These are phyloP conservation scores for Colletotrichum falcatum DNA, from an alignment of 2,329 filamentous ascomycete species.

Conservation along the genomic window DNA sequence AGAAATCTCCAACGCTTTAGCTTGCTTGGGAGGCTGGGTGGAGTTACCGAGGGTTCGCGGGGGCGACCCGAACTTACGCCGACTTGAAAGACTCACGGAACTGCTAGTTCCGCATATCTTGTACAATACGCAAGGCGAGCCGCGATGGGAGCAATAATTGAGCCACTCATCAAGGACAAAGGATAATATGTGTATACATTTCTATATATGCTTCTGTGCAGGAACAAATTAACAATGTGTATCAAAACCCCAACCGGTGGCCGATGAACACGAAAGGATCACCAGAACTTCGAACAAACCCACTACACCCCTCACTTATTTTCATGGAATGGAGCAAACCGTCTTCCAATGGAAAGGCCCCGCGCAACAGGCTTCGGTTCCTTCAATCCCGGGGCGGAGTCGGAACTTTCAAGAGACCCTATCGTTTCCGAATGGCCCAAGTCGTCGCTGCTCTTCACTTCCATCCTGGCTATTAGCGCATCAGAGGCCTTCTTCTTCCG, in stretches of 20 bases:
- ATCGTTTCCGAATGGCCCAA: neutral
- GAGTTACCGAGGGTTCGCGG: neutral
- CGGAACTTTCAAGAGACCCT: conserved; percentile 11
- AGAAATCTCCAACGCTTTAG: neutral
- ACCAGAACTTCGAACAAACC: neutral
- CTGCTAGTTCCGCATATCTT: neutral
- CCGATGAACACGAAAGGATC: neutral
- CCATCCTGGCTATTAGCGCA: neutral
- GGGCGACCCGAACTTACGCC: neutral
- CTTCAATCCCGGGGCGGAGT: conserved; percentile 13
- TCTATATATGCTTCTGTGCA: neutral
- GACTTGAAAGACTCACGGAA: neutral
- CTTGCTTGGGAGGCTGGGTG: too few relatives aligned
- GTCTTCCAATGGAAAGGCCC: neutral
- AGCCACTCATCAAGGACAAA: neutral
- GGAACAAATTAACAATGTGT: too few relatives aligned
- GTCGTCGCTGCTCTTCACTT: neutral
- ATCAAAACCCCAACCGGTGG: neutral
- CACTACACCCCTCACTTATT: neutral
- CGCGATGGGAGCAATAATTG: neutral
- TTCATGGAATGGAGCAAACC: neutral
- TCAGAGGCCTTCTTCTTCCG: conserved; percentile 12
- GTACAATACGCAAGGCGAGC: neutral
- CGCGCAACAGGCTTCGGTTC: conserved; percentile 2
- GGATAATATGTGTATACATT: too few relatives aligned